These are phyloP conservation scores for Microsporum audouinii DNA, from an alignment of 2,329 filamentous ascomycete species.

Conservation along the genomic window DNA sequence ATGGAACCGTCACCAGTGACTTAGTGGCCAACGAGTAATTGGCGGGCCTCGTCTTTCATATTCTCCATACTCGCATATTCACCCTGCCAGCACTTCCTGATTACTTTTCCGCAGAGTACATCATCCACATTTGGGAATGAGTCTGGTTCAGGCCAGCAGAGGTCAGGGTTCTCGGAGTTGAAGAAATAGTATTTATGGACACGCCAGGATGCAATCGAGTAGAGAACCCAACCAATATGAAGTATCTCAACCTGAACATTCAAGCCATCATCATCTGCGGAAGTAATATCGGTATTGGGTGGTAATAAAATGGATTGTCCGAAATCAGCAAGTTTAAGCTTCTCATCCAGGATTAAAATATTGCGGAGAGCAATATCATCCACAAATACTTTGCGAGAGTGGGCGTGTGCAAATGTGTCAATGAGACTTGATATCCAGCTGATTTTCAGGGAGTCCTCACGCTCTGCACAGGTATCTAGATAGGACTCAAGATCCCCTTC, in stretches of 20 bases:
- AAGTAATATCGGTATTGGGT: constrained; percentile 9
- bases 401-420: constrained; percentile 12
- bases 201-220: constrained; percentile 9
- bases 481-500: constrained; percentile 14
- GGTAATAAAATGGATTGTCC: constrained; percentile 11
- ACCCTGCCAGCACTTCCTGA: constrained; percentile 11
- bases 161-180: neutral
- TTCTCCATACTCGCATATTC: constrained; percentile 11
- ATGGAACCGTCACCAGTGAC: no score
- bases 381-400: constrained; percentile 13
- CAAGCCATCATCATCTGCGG: constrained; percentile 5
- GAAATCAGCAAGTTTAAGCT: constrained; percentile 10
- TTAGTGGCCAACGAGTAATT: constrained; percentile 5
- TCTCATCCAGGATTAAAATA: constrained; percentile 9
- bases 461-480: constrained; percentile 13
- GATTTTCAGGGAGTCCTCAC: constrained; percentile 11
- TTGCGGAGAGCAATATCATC: constrained; percentile 16
- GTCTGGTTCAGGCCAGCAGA: constrained; percentile 9
- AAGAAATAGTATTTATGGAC: constrained; percentile 11
- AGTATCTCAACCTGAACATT: constrained; percentile 12
- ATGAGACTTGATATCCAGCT: constrained; percentile 13
- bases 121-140: constrained; percentile 6
- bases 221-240: constrained; percentile 12
- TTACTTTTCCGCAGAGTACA: constrained; percentile 10
- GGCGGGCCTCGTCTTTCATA: constrained; percentile 8